Evolutionary conservation across 2,329 filamentous ascomycete species (phyloP), one percentile per base, ranked within the genome.

Genomic region (Epichloe glyceriae): DNA sequence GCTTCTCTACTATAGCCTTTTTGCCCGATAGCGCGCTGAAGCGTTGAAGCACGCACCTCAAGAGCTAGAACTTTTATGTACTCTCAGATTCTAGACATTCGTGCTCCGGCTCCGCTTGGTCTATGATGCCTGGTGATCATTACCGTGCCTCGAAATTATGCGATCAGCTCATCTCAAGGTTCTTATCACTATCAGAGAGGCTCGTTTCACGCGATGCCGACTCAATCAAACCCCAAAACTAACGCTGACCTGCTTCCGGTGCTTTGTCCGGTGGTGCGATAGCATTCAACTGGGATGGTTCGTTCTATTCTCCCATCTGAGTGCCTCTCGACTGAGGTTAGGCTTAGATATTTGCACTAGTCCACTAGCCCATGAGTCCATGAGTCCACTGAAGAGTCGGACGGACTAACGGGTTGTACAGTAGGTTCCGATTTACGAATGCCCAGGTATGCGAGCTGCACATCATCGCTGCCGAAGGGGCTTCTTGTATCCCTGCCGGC

Each of bases 61-160:
- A 30, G 15, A 38, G 10, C 47, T 19, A 34, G 17, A 20, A 26
- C 26, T 26, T 26, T 26, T 8, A 26, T 26, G 26, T 26, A 26
- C 26, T 26, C 26, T 26, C 19, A 12, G 17, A 42, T 22, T 43
- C 41, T 39, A 43, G 37, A 17, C 37, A 38, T 44, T 38, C 33
- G 33, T 45, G 48, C 48, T 45, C 47, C 37, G 39, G 48, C 48
- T 45, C 47, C 37, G 39, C 42, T 34, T 26, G n/a, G 49, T 45
- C 35, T 46, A 51, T 50, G 51, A 53, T 51, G 51, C 35, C 37
- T 50, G 41, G 44, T 17, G 38, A 50, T 47, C 41, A 51, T 48
- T 45, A 49, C 50, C 45, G 48, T 48, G 26, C 49, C 49, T 53
- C 26, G 50, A 33, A 44, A 50, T 50, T 15, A 52, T 50, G 51